phyloP scores from a whole-genome alignment of 768 basidiomycete genomes.

The Leccinum boreale region DNA sequence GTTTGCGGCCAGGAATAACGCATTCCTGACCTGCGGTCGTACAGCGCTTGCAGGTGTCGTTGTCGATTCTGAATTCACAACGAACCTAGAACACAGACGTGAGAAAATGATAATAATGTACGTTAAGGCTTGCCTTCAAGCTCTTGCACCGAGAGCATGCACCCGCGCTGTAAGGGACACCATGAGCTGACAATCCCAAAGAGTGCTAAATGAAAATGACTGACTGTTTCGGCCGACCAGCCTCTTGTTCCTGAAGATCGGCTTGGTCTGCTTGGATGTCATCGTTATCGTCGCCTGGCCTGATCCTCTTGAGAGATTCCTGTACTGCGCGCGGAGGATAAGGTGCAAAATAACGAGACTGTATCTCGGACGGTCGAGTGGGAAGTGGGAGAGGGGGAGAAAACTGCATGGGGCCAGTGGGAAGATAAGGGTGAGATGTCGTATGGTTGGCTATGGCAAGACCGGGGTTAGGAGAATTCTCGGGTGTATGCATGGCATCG shows the following conservation, averaged over 20 bases:
- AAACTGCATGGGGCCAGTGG: constrained; percentile 32
- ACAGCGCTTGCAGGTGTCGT: constrained; percentile 75
- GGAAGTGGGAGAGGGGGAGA: constrained; percentile 27
- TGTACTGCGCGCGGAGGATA: neutral
- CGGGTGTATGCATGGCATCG: constrained; percentile 9
- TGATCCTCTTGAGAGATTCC: constrained; percentile 20
- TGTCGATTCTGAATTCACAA: constrained; percentile 72
- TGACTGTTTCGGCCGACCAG: constrained; percentile 22
- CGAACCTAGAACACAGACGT: constrained; percentile 48
- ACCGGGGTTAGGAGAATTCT: constrained; percentile 10
- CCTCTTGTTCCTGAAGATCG: constrained; percentile 24
- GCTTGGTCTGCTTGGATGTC: constrained; percentile 12
- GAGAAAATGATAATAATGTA: neutral
- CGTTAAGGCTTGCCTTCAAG: constrained; percentile 37
- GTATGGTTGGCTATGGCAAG: neutral
- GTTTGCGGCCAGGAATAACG: constrained; percentile 79
- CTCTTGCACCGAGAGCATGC: constrained; percentile 73
- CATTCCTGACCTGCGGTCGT: constrained; percentile 69
- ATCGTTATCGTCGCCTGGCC: constrained; percentile 17
- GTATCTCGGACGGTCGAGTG: constrained; percentile 27
- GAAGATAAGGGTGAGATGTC: constrained; percentile 14
- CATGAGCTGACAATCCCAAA: neutral
- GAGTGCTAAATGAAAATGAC: neutral
- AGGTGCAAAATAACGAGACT: constrained; percentile 21
- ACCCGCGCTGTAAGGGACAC: constrained; percentile 37